Evolutionary conservation across 2,329 filamentous ascomycete species (phyloP).

Genomic region (Arthrobotrys sinensis): DNA sequence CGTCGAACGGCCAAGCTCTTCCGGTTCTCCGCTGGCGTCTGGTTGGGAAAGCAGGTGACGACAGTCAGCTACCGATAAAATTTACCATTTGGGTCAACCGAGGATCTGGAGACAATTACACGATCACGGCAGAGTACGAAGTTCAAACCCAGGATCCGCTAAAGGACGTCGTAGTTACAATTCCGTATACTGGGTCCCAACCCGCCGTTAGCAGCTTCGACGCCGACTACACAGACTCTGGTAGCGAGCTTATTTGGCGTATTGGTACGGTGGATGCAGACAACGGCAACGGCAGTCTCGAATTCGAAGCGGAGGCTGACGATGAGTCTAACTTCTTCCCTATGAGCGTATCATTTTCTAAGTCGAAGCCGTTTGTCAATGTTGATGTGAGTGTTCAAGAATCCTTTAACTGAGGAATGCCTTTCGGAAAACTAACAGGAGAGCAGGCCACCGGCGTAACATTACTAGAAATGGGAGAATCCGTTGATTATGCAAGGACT

Average conservation of each 20-base stretch:
- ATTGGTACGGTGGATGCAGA: conserved; percentile 87
- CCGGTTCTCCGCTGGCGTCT: conserved; percentile 90
- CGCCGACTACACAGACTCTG: conserved; percentile 91
- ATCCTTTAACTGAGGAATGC: neutral
- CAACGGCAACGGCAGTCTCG: conserved; percentile 88
- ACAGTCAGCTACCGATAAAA: conserved; percentile 87
- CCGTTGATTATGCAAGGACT: conserved; percentile 86
- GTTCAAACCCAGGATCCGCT: conserved; percentile 82
- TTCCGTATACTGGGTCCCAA: conserved; percentile 88
- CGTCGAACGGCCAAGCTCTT: conserved; percentile 87
- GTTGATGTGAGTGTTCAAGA: conserved; percentile 82
- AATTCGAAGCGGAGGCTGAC: conserved; percentile 90
- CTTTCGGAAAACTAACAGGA: conserved; percentile 23
- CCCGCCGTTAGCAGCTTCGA: conserved; percentile 93
- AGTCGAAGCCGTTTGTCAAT: conserved; percentile 87
- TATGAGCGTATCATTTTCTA: conserved; percentile 91
- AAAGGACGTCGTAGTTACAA: conserved; percentile 86
- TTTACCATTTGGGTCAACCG: conserved; percentile 99
- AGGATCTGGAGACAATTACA: conserved; percentile 83
- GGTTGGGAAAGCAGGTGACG: conserved; percentile 80
- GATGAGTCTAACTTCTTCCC: conserved; percentile 98
- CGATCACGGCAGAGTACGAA: conserved; percentile 95
- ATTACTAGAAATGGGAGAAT: conserved; percentile 81
- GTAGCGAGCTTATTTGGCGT: conserved; percentile 93
- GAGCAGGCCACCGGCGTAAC: conserved; percentile 77